These are phyloP conservation scores for Boletus sensibilis DNA, from an alignment of 768 basidiomycete species.

Conservation along the genomic window DNA sequence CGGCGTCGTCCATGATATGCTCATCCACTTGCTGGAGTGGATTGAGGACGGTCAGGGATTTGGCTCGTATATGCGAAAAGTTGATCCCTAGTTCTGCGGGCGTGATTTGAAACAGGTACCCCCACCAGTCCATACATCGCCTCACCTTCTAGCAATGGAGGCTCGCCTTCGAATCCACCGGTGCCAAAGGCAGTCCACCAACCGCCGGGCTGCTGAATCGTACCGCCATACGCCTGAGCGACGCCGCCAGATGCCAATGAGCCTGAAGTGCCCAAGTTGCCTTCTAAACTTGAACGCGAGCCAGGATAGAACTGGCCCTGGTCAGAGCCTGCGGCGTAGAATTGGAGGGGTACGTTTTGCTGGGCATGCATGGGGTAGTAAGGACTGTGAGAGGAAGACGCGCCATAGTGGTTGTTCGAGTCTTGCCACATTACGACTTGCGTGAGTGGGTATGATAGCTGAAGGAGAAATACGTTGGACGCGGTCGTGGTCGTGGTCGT, in stretches of 20 bases:
- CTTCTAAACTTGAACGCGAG: slow-evolving; percentile 76
- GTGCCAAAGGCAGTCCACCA: slow-evolving; percentile 99
- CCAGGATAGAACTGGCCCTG: slow-evolving; percentile 63
- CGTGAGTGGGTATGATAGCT: background rate
- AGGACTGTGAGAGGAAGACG: slow-evolving; percentile 55
- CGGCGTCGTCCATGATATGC: slow-evolving; percentile 98
- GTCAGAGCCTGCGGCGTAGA: slow-evolving; percentile 66
- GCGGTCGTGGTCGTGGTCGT: slow-evolving; percentile 14
- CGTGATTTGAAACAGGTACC: background rate
- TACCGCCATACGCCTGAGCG: slow-evolving; percentile 60
- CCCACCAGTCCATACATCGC: background rate
- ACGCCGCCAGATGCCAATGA: slow-evolving; percentile 46
- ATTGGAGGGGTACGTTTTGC: slow-evolving; percentile 66
- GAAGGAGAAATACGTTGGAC: background rate
- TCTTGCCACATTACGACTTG: slow-evolving; percentile 71
- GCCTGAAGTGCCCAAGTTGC: slow-evolving; percentile 57
- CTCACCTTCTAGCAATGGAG: slow-evolving; percentile 90
- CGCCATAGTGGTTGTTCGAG: slow-evolving; percentile 52
- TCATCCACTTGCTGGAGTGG: slow-evolving; percentile 82
- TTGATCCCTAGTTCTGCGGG: slow-evolving; percentile 91
- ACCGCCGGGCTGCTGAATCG: slow-evolving; percentile 67
- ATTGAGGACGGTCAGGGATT: slow-evolving; percentile 94
- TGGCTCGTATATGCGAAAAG: slow-evolving; percentile 91
- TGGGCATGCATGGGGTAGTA: slow-evolving; percentile 52
- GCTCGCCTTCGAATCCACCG: slow-evolving; percentile 93